Evolutionary conservation across 1,139 yeast species (phyloP).

Genomic region (Yamadazyma atmosphaerica): DNA sequence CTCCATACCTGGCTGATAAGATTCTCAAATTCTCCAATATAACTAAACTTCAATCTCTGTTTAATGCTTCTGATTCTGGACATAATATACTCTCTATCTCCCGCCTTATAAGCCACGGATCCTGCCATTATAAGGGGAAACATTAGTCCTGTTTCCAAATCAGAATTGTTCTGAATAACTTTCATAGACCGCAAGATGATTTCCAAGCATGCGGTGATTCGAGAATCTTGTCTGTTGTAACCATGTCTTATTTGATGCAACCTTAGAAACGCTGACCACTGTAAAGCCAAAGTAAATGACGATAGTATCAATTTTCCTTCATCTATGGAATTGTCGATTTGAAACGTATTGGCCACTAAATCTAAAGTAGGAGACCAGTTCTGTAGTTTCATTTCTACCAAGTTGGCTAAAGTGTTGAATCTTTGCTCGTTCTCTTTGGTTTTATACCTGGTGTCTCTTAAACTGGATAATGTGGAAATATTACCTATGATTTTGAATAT

Average conservation of each 20-base stretch:
- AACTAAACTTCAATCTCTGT: constrained; percentile 18
- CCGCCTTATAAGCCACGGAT: constrained; percentile 17
- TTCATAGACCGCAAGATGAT: constrained; percentile 18
- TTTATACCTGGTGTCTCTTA: constrained; percentile 15
- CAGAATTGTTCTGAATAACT: constrained; percentile 15
- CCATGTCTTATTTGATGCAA: constrained; percentile 21
- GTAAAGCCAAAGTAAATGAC: constrained; percentile 20
- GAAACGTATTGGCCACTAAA: constrained; percentile 10
- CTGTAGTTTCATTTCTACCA: constrained; percentile 21
- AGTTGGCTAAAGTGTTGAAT: constrained; percentile 19
- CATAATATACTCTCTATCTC: constrained; percentile 18
- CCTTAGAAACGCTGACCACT: constrained; percentile 23
- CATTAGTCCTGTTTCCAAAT: constrained; percentile 21
- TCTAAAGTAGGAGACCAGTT: constrained; percentile 19
- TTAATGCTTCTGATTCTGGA: constrained; percentile 16
- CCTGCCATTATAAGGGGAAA: constrained; percentile 26
- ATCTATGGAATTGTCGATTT: constrained; percentile 10
- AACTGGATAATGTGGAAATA: constrained; percentile 21
- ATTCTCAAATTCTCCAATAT: constrained; percentile 20
- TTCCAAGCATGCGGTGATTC: constrained; percentile 18
- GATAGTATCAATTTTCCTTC: constrained; percentile 13
- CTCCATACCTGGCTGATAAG: constrained; percentile 19
- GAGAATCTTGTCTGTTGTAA: constrained; percentile 18
- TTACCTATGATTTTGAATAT: constrained; percentile 22
- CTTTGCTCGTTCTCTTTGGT: constrained; percentile 16